These are phyloP conservation scores for Tylopilus sp. DNA, from an alignment of 1,284 basidiomycete species.

Conservation along the genomic window DNA sequence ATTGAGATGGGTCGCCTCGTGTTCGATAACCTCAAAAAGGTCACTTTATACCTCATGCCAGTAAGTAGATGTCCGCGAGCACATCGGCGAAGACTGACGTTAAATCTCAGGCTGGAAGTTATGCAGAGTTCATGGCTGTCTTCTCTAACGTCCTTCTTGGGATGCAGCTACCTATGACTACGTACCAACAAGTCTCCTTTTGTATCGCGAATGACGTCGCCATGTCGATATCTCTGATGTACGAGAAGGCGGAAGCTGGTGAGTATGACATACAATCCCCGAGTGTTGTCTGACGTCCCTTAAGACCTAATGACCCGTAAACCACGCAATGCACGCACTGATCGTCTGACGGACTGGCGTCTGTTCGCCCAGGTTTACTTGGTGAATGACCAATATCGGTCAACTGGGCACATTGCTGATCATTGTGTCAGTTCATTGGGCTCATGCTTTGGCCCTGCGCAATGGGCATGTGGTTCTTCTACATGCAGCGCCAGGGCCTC, in stretches of 20 bases:
- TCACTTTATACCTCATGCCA: constrained; percentile 40
- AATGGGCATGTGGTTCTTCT: constrained; percentile 42
- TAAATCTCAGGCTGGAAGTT: constrained; percentile 22
- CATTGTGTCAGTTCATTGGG: constrained; percentile 37
- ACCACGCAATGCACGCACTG: constrained; percentile 61
- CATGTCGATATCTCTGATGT: constrained; percentile 38
- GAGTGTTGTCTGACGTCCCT: constrained; percentile 3
- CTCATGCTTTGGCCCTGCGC: constrained; percentile 45
- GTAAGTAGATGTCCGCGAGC: constrained; percentile 14
- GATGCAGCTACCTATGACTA: constrained; percentile 41
- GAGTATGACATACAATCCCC: not conserved
- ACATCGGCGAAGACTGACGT: not conserved
- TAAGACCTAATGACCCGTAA: constrained; percentile 52
- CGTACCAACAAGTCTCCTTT: constrained; percentile 42
- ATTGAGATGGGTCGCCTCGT: constrained; percentile 51
- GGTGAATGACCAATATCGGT: constrained; percentile 11
- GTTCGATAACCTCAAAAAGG: constrained; percentile 56
- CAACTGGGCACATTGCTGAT: not conserved
- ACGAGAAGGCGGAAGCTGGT: constrained; percentile 37
- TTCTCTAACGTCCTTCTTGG: constrained; percentile 36
- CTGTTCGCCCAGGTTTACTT: constrained; percentile 34
- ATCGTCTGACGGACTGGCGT: constrained; percentile 43
- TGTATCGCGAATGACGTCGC: constrained; percentile 37
- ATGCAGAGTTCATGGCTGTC: constrained; percentile 37
- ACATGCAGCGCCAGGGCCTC: constrained; percentile 35